phyloP scores from a whole-genome alignment of 2,329 filamentous ascomycete species.

The Hymenotorrendiella dingleyae region DNA sequence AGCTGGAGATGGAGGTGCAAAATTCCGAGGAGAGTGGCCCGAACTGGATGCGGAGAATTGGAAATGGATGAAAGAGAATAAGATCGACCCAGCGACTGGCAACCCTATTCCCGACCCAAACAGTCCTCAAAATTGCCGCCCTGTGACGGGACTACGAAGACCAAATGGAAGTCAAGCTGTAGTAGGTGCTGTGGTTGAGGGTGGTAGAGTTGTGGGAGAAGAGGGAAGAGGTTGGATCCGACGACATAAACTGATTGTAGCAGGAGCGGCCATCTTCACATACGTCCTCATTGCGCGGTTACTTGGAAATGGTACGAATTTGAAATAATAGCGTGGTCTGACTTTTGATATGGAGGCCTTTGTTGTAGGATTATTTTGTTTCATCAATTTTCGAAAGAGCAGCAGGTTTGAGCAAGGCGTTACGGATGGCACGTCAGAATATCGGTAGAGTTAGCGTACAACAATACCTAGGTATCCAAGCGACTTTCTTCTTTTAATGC shows the following conservation, averaged over 20 bases:
- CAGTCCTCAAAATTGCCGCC: slow-evolving; percentile 49
- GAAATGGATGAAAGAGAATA: slow-evolving; percentile 81
- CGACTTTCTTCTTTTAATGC: no score
- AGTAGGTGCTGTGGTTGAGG: slow-evolving; percentile 66
- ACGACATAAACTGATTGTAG: slow-evolving; percentile 71
- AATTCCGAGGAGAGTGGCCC: slow-evolving; percentile 85
- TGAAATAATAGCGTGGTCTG: no score
- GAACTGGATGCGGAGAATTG: slow-evolving; percentile 86
- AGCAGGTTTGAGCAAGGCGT: no score
- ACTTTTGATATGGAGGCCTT: no score
- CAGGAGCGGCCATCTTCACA: slow-evolving; percentile 63
- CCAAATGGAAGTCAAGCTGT: slow-evolving; percentile 49
- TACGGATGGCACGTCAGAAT: no score
- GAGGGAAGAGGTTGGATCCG: slow-evolving; percentile 78
- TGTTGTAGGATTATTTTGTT: no score
- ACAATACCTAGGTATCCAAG: no score
- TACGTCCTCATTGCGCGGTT: slow-evolving; percentile 80
- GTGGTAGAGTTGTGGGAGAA: slow-evolving; percentile 66
- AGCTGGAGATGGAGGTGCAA: slow-evolving; percentile 84
- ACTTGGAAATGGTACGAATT: slow-evolving; percentile 42
- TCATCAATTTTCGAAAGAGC: no score
- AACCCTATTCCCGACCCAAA: slow-evolving; percentile 44
- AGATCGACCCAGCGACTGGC: slow-evolving; percentile 73
- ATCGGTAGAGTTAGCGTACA: no score
- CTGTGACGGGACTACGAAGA: slow-evolving; percentile 56